phyloP scores from a whole-genome alignment of 352 stramenopile genomes.

The Globisporangium abappressorium region DNA sequence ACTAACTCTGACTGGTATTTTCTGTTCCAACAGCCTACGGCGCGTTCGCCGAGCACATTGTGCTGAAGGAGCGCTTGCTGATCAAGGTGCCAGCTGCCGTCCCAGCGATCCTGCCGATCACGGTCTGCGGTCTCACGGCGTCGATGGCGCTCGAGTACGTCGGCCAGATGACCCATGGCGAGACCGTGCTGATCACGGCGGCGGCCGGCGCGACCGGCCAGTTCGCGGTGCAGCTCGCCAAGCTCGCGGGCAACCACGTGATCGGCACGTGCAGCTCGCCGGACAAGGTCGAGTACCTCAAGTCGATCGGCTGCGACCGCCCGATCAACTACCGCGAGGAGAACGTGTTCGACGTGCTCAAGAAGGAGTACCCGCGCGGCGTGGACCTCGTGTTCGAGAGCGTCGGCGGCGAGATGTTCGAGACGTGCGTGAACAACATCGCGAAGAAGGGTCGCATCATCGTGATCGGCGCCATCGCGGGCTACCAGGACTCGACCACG shows the following conservation, averaged over 20 bases:
- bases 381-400: conserved; percentile 50
- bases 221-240: conserved; percentile 72
- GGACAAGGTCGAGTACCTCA: conserved; percentile 77
- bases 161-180: conserved; percentile 38
- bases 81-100: conserved; percentile 22
- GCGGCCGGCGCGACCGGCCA: conserved; percentile 60
- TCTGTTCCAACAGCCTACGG: conserved; percentile 28
- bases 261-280: conserved; percentile 67
- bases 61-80: conserved; percentile 27
- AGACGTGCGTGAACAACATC: conserved; percentile 32
- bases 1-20: not conserved
- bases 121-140: conserved; percentile 36
- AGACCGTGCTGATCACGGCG: conserved; percentile 45
- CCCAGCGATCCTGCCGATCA: conserved; percentile 36
- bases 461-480: conserved; percentile 40
- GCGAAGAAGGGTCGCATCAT: conserved; percentile 35
- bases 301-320: conserved; percentile 49
- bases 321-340: conserved; percentile 79
- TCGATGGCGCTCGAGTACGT: conserved; percentile 43
- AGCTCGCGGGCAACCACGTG: conserved; percentile 61
- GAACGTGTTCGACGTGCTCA: conserved; percentile 37
- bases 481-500: conserved; percentile 45
- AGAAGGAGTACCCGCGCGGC: conserved; percentile 45
- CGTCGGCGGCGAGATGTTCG: conserved; percentile 43
- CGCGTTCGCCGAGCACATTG: conserved; percentile 37